A percentile compares a stretch with the other conserved stretches of the same genome.
These are phyloP conservation scores for Orobanche coerulescens DNA, from an alignment of 257 asterid genomes.

Conservation along the genomic window DNA sequence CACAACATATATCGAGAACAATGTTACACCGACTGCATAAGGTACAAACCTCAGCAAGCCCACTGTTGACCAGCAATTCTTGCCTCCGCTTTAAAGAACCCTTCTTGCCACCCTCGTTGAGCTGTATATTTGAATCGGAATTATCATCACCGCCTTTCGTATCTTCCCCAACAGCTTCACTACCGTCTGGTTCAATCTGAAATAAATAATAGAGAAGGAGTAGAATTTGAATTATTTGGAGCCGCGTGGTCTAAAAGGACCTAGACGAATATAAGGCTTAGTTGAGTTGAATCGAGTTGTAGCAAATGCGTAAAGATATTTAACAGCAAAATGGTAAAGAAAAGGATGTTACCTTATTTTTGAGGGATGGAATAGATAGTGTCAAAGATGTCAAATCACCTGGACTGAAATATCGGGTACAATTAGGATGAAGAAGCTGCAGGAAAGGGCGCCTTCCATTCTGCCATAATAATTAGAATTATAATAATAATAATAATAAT, in stretches of 20 bases:
- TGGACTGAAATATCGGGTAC: conserved; percentile 60
- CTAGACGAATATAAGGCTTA: no score
- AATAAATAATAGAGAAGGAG: conserved; percentile 12
- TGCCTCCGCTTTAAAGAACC: conserved; percentile 72
- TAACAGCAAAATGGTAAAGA: not conserved
- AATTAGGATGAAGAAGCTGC: conserved; percentile 85
- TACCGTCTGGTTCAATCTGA: conserved; percentile 36
- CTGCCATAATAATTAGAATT: conserved; percentile 38
- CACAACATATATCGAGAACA: not conserved
- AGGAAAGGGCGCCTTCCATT: conserved; percentile 61
- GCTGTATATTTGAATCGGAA: conserved; percentile 23
- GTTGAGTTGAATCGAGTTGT: no score
- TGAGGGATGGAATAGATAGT: conserved; percentile 55
- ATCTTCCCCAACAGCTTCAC: conserved; percentile 37
- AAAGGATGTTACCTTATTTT: conserved; percentile 36
- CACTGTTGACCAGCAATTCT: conserved; percentile 75
- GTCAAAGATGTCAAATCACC: conserved; percentile 57
- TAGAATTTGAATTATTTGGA: no score
- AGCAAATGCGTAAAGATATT: no score
- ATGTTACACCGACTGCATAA: not conserved
- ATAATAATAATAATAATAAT: not conserved
- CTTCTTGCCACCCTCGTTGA: conserved; percentile 68
- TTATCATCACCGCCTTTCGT: conserved; percentile 23
- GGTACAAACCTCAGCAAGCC: conserved; percentile 76
- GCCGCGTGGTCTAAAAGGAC: no score